These are phyloP conservation scores for Piloderma croceum DNA, from an alignment of 768 basidiomycete species.

Conservation along the genomic window DNA sequence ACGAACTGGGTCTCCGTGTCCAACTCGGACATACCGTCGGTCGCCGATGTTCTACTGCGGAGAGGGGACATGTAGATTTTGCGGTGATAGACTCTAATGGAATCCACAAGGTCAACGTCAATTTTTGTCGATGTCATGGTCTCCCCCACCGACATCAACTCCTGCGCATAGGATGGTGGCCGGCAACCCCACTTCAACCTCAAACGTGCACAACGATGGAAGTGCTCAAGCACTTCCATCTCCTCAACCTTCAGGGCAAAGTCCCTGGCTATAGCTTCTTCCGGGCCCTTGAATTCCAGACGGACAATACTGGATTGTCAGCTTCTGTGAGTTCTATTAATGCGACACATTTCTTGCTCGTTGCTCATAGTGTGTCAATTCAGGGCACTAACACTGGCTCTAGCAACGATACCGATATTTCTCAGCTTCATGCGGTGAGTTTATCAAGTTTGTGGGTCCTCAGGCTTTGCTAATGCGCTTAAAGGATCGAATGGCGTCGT, in stretches of 20 bases:
- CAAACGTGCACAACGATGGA: constrained; percentile 15
- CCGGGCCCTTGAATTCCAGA: constrained; percentile 1
- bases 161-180: constrained; percentile 16
- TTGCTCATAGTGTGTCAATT: too few species aligned
- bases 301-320: too few species aligned
- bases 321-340: too few species aligned
- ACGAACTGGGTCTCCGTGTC: constrained; percentile 8
- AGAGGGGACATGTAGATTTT: constrained; percentile 10
- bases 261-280: constrained; percentile 3
- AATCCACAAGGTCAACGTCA: constrained; percentile 17
- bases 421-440: too few species aligned
- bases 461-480: too few species aligned
- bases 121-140: constrained; percentile 26
- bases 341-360: too few species aligned
- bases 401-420: too few species aligned
- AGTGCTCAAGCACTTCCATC: constrained; percentile 7
- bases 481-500: not conserved
- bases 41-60: constrained; percentile 6
- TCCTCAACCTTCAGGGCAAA: constrained; percentile 3
- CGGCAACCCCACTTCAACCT: constrained; percentile 15
- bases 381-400: too few species aligned
- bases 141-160: constrained; percentile 14
- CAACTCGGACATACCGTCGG: constrained; percentile 17
- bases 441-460: too few species aligned
- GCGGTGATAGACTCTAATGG: constrained; percentile 21